phyloP scores from a whole-genome alignment of 139 green algal species.

The Asterochloris sp. region DNA sequence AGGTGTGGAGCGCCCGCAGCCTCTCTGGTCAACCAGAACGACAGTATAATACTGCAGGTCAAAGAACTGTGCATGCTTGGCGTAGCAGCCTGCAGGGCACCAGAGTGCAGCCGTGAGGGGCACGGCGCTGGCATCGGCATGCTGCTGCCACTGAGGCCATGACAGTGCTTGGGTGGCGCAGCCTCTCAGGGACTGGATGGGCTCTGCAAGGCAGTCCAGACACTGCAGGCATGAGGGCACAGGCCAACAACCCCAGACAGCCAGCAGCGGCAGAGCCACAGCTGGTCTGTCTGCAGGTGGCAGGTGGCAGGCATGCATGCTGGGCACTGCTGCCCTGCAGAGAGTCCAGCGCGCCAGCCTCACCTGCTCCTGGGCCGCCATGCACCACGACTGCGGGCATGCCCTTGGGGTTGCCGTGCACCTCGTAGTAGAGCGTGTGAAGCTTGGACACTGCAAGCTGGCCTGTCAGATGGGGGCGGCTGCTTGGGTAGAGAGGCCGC shows the following conservation, averaged over 20 bases:
- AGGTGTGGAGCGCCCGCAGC: slow-evolving; percentile 53
- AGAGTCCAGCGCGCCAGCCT: too few species aligned
- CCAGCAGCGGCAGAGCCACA: too few species aligned
- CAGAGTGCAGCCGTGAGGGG: not conserved
- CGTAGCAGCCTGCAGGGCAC: slow-evolving; percentile 6
- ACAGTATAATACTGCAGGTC: slow-evolving; percentile 54
- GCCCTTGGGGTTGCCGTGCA: slow-evolving; percentile 42
- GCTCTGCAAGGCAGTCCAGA: too few species aligned
- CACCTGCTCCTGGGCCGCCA: slow-evolving; percentile 59
- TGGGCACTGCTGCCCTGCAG: slow-evolving; percentile 40
- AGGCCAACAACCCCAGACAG: too few species aligned
- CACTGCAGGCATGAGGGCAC: too few species aligned
- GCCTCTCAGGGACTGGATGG: too few species aligned
- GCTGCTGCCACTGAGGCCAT: too few species aligned
- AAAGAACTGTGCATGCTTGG: slow-evolving; percentile 51
- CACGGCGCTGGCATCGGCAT: not conserved
- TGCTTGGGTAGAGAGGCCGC: slow-evolving; percentile 4
- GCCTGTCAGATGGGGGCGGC: slow-evolving; percentile 15
- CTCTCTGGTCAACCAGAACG: slow-evolving; percentile 69
- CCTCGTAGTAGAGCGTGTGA: slow-evolving; percentile 49
- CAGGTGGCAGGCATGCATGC: slow-evolving; percentile 40
- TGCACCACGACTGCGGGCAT: slow-evolving; percentile 55
- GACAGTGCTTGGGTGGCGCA: too few species aligned
- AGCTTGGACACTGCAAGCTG: slow-evolving; percentile 30
- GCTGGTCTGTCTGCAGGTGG: not conserved